phyloP scores from a whole-genome alignment of 305 asterid genomes.

The Fraxinus xanthoxyloides region DNA sequence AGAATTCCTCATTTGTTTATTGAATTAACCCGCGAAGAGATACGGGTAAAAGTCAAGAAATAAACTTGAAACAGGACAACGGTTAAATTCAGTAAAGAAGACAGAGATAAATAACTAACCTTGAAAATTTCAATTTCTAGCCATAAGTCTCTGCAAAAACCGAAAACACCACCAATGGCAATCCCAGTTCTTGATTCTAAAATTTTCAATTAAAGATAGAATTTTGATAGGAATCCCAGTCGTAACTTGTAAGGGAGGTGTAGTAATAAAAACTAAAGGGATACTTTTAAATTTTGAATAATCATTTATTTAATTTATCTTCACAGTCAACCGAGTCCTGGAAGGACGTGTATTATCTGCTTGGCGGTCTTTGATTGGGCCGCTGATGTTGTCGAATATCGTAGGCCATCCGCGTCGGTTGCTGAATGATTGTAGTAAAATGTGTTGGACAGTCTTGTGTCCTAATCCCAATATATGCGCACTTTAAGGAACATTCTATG shows the following conservation, averaged over 20 bases:
- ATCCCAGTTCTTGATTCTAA: not conserved
- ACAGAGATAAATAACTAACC: not conserved
- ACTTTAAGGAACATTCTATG: not conserved
- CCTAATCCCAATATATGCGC: not conserved
- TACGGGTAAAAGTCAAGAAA: not conserved
- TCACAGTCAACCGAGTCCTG: not conserved
- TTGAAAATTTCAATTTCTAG: not conserved
- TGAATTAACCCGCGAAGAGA: not conserved
- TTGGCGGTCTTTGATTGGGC: conserved; percentile 27
- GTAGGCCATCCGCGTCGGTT: not conserved
- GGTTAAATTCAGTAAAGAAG: not conserved
- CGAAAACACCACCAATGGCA: not conserved
- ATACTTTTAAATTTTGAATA: too few species aligned
- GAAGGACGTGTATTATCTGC: conserved; percentile 16
- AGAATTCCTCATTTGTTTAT: not conserved
- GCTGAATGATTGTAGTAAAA: not conserved
- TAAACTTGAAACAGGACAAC: not conserved
- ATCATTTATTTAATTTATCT: too few species aligned
- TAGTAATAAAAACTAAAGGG: not conserved
- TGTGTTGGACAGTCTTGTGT: not conserved
- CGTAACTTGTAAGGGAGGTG: not conserved
- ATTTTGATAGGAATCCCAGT: not conserved
- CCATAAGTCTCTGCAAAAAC: not conserved
- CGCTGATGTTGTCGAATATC: not conserved
- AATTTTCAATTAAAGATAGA: not conserved